Percentiles rank a stretch among this genome's conserved stretches.
These are phyloP conservation scores for Xylaria cubensis DNA, from an alignment of 495 filamentous ascomycete species.

Conservation along the genomic window DNA sequence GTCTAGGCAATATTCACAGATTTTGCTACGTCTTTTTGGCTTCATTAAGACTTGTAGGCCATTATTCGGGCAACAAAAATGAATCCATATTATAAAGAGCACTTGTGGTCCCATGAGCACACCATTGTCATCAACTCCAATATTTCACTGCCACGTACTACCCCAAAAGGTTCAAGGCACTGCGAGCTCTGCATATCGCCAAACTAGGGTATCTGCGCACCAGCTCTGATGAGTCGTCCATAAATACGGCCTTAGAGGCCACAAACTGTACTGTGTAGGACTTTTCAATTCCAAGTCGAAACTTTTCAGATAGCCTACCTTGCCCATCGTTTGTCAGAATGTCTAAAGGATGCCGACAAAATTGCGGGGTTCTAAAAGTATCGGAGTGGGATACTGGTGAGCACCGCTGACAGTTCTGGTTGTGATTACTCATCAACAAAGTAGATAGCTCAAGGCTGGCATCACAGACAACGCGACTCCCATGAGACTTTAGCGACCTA, in stretches of 20 bases:
- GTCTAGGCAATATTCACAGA: too few species aligned
- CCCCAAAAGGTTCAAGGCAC: too few species aligned
- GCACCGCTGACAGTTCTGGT: not conserved
- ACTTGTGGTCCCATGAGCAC: too few species aligned
- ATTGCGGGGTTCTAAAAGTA: not conserved
- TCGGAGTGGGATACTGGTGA: conserved; percentile 17
- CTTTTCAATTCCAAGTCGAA: not conserved
- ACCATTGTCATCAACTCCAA: too few species aligned
- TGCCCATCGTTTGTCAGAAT: not conserved
- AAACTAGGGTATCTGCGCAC: not conserved
- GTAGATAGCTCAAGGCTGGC: conserved; percentile 9
- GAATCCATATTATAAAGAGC: too few species aligned
- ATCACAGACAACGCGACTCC: not conserved
- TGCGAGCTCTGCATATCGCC: not conserved
- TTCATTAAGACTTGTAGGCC: too few species aligned
- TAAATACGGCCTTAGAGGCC: conserved; percentile 4
- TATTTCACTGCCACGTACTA: too few species aligned
- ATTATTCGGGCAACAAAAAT: too few species aligned
- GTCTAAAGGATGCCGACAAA: not conserved
- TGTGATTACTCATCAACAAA: not conserved
- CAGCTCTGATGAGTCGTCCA: not conserved
- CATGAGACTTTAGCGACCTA: not conserved
- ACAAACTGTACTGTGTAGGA: not conserved
- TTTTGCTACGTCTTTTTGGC: too few species aligned
- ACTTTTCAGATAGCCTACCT: not conserved